phyloP scores from a whole-genome alignment of 805 yeast species.

The Yarrowia porcina region DNA sequence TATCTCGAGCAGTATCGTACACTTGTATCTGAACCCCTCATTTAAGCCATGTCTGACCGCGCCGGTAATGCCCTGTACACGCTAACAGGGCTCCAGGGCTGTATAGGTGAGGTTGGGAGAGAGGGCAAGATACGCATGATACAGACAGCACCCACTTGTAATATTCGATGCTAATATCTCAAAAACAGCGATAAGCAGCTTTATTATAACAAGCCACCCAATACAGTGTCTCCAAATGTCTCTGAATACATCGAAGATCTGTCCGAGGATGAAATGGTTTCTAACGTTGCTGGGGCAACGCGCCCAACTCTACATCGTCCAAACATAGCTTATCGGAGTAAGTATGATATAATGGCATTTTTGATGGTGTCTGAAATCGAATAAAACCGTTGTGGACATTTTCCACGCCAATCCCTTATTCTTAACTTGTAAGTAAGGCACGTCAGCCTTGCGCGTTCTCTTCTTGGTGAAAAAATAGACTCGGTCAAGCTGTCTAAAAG shows the following conservation, averaged over 20 bases:
- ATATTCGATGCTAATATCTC: background rate
- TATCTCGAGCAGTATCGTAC: too few relatives aligned
- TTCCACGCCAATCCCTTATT: too few relatives aligned
- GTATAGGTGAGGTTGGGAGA: background rate
- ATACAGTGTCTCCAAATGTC: background rate
- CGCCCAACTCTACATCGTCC: background rate
- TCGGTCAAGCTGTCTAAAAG: background rate
- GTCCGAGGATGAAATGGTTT: constrained; percentile 1
- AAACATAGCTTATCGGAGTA: background rate
- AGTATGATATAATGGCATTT: too few relatives aligned
- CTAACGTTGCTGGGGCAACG: constrained; percentile 1
- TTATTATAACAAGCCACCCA: background rate
- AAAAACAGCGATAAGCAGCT: background rate
- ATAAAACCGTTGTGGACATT: too few relatives aligned
- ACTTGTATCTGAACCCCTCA: background rate
- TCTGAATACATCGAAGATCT: background rate
- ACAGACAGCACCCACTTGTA: background rate
- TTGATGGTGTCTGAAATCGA: too few relatives aligned
- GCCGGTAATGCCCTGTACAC: background rate
- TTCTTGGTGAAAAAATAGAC: background rate
- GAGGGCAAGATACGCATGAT: background rate
- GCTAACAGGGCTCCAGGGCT: background rate
- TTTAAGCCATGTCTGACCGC: background rate
- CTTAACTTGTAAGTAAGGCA: background rate
- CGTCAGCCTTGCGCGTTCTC: background rate